Percentiles rank a stretch among this genome's conserved stretches.
These are phyloP conservation scores for Hymenoscyphus scutula DNA, from an alignment of 2,329 filamentous ascomycete genomes.

Conservation along the genomic window DNA sequence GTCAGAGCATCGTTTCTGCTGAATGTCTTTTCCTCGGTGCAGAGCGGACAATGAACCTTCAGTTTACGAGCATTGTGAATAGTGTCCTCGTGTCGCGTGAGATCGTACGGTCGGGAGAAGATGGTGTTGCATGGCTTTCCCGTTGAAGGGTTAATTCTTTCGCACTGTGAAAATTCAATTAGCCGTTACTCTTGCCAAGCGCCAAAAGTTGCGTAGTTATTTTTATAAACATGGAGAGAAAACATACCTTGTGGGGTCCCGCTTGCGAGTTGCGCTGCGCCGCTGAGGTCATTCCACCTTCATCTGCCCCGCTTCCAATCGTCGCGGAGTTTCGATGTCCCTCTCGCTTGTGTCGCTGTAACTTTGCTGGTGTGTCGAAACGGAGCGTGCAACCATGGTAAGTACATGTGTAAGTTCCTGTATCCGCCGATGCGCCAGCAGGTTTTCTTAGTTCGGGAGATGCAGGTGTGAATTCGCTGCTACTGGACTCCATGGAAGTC, in stretches of 20 bases:
- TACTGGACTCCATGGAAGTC: constrained; percentile 42
- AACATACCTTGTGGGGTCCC: constrained; percentile 70
- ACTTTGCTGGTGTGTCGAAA: constrained; percentile 80
- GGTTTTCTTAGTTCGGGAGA: constrained; percentile 46
- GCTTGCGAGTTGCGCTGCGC: constrained; percentile 77
- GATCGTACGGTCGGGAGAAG: constrained; percentile 93
- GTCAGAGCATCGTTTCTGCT: constrained; percentile 93
- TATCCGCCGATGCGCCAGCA: constrained; percentile 64
- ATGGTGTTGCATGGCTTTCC: constrained; percentile 92
- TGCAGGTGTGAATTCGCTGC: constrained; percentile 39
- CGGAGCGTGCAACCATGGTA: constrained; percentile 87
- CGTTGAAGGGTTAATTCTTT: constrained; percentile 90
- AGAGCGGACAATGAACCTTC: constrained; percentile 90
- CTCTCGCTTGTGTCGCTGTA: constrained; percentile 96
- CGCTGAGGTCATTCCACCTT: constrained; percentile 47
- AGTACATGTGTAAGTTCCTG: constrained; percentile 92
- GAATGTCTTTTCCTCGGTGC: constrained; percentile 95
- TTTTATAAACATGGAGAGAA: background rate
- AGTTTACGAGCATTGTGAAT: constrained; percentile 94
- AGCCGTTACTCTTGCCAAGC: constrained; percentile 1
- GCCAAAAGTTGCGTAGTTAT: background rate
- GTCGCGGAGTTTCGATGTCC: constrained; percentile 75
- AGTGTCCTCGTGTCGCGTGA: constrained; percentile 94
- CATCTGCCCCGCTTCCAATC: constrained; percentile 40
- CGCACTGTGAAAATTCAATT: constrained; percentile 50